These are phyloP conservation scores for Mrakia hoshinonis DNA, from an alignment of 768 basidiomycete genomes.

Conservation along the genomic window DNA sequence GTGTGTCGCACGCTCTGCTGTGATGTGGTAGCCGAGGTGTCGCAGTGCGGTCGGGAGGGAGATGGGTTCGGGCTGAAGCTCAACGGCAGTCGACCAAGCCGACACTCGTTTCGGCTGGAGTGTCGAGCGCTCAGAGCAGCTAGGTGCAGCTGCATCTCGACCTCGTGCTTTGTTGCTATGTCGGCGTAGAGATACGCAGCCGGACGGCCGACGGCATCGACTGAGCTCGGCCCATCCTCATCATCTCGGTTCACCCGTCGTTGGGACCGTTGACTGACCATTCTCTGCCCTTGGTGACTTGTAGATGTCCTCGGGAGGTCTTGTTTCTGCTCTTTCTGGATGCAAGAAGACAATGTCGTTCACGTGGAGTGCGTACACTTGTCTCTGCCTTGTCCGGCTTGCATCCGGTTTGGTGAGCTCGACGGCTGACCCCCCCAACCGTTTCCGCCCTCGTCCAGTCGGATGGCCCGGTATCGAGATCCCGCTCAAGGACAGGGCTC, in stretches of 20 bases:
- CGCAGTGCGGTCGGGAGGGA: not conserved
- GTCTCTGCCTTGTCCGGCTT: conserved; percentile 40
- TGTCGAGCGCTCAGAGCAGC: no score
- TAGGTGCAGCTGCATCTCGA: no score
- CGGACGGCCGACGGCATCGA: no score
- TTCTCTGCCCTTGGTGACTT: not conserved
- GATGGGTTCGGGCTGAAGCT: not conserved
- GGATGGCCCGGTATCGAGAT: conserved; percentile 61
- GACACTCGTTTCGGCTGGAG: no score
- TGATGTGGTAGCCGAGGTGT: not conserved
- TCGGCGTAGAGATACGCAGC: no score
- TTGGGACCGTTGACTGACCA: not conserved
- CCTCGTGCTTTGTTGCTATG: no score
- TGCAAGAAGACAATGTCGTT: conserved; percentile 98
- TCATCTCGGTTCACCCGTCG: not conserved
- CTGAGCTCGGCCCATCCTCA: no score
- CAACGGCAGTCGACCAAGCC: no score
- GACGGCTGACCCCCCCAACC: not conserved
- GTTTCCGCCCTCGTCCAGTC: conserved; percentile 1
- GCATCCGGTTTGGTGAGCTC: not conserved
- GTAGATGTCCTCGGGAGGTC: conserved; percentile 96
- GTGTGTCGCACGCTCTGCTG: conserved; percentile 30
- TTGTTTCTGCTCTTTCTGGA: conserved; percentile 91
- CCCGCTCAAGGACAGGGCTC: conserved; percentile 77
- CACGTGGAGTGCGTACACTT: conserved; percentile 81